Percentiles rank a stretch among this genome's conserved stretches.
phyloP scores from a whole-genome alignment of 345 rosid species.

The Eucalyptus melliodora region DNA sequence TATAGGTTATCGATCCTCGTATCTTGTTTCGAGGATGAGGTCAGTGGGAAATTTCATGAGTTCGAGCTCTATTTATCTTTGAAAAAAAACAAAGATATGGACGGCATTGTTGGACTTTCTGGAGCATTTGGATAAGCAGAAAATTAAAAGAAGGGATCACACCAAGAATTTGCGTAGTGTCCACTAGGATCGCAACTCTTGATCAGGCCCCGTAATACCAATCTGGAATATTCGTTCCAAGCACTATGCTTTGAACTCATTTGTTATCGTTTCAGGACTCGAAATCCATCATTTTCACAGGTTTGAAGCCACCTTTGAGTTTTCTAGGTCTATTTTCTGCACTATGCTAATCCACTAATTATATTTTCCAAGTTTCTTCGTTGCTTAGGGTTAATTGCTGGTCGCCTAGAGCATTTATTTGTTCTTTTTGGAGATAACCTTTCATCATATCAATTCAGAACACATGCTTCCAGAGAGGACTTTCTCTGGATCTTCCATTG shows the following conservation, averaged over 20 bases:
- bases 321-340: not conserved
- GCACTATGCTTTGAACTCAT: not conserved
- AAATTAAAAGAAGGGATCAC: not conserved
- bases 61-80: not conserved
- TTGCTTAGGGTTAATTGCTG: not conserved
- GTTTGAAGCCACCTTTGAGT: not conserved
- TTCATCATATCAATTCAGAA: not conserved
- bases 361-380: not conserved
- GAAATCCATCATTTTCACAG: not conserved
- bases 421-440: not conserved
- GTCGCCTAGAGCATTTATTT: not conserved
- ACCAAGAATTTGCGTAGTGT: not conserved
- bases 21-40: not conserved
- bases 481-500: not conserved
- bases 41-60: not conserved
- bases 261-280: not conserved
- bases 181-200: not conserved
- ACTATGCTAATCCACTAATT: not conserved
- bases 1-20: not conserved
- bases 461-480: not conserved
- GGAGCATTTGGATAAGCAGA: not conserved
- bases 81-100: not conserved
- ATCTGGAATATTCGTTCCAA: not conserved
- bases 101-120: not conserved
- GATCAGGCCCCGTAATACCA: not conserved